Evolutionary conservation across 2,329 filamentous ascomycete species (phyloP).

Genomic region (Fragosphaeria purpurea): DNA sequence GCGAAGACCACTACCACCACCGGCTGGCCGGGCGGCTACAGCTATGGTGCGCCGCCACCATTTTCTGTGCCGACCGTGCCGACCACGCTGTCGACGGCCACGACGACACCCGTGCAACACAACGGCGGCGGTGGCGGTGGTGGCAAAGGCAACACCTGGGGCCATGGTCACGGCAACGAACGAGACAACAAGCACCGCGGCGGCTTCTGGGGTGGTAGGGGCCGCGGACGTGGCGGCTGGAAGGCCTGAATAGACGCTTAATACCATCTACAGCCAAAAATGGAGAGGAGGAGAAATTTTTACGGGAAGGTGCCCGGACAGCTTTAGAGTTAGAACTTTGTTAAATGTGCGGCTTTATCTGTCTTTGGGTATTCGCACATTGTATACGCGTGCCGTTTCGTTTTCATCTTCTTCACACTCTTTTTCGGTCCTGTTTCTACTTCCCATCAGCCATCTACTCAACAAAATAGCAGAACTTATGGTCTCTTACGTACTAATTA

Average conservation of each 20-base stretch:
- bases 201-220: not conserved
- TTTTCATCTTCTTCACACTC: slow-evolving; percentile 7
- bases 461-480: not conserved
- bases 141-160: not conserved
- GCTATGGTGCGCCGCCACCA: slow-evolving; percentile 1
- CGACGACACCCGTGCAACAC: not conserved
- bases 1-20: not conserved
- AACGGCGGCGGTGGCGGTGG: too few relatives aligned
- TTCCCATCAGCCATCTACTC: slow-evolving; percentile 1
- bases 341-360: not conserved
- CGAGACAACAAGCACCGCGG: not conserved
- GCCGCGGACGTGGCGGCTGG: slow-evolving; percentile 1
- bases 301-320: too few relatives aligned
- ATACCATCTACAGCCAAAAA: too few relatives aligned
- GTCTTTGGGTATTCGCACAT: not conserved
- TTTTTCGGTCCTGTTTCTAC: slow-evolving; percentile 1
- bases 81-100: not conserved
- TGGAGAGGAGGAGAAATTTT: too few relatives aligned
- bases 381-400: too few relatives aligned
- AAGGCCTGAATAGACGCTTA: not conserved
- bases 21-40: slow-evolving; percentile 11
- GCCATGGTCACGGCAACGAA: slow-evolving; percentile 1
- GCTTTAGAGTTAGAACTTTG: too few relatives aligned
- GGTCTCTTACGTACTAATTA: too few relatives aligned
- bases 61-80: not conserved